phyloP scores from a whole-genome alignment of 768 basidiomycete genomes.

The Cyathus striatus region DNA sequence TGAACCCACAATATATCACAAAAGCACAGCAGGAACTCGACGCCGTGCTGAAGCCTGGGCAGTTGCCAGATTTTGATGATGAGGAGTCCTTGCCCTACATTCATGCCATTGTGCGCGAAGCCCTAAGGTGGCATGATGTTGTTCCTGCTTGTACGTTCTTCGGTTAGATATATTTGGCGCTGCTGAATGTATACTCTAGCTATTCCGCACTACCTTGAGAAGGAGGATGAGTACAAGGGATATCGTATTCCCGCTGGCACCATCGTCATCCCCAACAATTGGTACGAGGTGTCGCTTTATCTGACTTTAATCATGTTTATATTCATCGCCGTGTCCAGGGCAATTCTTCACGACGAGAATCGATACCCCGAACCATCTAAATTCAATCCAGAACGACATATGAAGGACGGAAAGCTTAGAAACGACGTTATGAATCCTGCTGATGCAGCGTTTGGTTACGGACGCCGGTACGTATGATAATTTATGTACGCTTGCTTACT shows the following conservation, averaged over 20 bases:
- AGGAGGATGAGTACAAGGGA: constrained; percentile 29
- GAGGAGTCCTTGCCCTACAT: constrained; percentile 22
- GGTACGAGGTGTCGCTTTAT: constrained; percentile 12
- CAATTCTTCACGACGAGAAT: not conserved
- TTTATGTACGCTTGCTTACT: not conserved
- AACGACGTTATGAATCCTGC: not conserved
- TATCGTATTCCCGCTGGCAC: constrained; percentile 27
- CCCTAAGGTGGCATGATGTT: constrained; percentile 21
- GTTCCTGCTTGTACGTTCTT: not conserved
- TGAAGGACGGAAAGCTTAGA: not conserved
- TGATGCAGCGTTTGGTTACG: not conserved
- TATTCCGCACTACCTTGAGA: constrained; percentile 19
- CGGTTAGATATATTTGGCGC: not conserved
- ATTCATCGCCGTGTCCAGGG: not conserved
- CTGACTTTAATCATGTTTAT: not conserved
- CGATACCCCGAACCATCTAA: not conserved
- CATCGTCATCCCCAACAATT: constrained; percentile 22
- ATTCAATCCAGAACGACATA: not conserved
- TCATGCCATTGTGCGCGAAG: constrained; percentile 25
- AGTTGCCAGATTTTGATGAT: constrained; percentile 25
- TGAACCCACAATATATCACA: constrained; percentile 17
- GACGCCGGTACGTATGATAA: not conserved
- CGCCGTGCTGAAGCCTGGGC: constrained; percentile 15
- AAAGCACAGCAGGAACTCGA: constrained; percentile 27
- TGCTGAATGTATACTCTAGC: constrained; percentile 15